Evolutionary conservation across 768 basidiomycete genomes (phyloP), one percentile per base, ranked within the genome.

Genomic region (Lactarius psammicola): DNA sequence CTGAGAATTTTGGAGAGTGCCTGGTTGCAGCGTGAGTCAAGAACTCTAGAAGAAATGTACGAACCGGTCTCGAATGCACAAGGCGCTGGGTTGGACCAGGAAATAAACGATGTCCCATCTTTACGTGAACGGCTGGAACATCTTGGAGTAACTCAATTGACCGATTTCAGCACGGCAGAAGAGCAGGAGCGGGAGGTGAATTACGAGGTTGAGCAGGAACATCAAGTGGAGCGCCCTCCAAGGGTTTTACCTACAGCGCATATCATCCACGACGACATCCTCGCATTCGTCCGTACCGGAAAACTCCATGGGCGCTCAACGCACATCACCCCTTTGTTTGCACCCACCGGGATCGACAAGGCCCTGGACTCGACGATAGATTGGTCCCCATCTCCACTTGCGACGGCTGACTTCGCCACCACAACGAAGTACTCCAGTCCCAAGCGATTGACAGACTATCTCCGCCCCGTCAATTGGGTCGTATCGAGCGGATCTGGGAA

Each of bases 401-500:
- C 56, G 9, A 64, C 63, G 2, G 13, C 15, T 13, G 63, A 64
- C 30, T 64, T 64, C 20, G 38, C 30, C 18, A 44, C 44, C 3
- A 62, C 61, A 6, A 56, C 54, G 3, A 30, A 17, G 4, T 20
- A 36, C 36, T 15, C n/a, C 10, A 40, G n/a, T 7, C 10, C 13
- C 20, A 20, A 13, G 23, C 7, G 6, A 6, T 26, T 64, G 56
- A 36, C 55, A 30, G 63, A 64, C 15, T 64, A 58, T 26, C 59
- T 66, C 23, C 64, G 64, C 23, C 64, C 64, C 5, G 59, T 65
- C 28, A 60, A 60, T 59, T 65, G 64, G 59, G 46, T 65, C 30
- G 40, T 65, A 5, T 60, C 64, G 28, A 64, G 49, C 33, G 40
- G 51, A 49, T 40, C 17, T 20, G 57, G 46, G 34, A 38, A 51